Evolutionary conservation across 2,329 filamentous ascomycete species (phyloP), one percentile per base, ranked within the genome.

Genomic region (Thelonectria olida): DNA sequence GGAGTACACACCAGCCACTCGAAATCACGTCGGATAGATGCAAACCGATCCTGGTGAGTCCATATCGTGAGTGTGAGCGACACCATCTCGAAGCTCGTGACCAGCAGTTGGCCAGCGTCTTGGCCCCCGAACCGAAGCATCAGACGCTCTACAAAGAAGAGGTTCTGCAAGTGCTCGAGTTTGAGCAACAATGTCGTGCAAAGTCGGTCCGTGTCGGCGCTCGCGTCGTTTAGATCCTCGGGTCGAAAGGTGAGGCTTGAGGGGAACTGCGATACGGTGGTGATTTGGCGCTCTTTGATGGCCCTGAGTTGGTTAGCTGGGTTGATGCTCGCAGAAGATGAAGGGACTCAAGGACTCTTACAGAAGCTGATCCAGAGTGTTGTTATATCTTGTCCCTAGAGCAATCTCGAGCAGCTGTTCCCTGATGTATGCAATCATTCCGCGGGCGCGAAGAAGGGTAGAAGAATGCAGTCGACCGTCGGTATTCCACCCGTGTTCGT

Each of bases 321-420:
- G 2, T 22, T 5, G 1, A 39, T 19, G 13, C 4, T 7, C 2
- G 7, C 0, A 38, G 9, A 12, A 38, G 34, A 5, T 4, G 13
- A 17, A 2, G 15, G 15, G 6, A 17, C n/a, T 15, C 2, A 1
- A 2, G 2, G 3, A n/a, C 15, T 49, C 71, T 10, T 53, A 74
- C 73, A 64, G 48, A 2, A 74, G 39, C 7, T 58, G 53, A 19
- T 69, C 65, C 2, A 67, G 49, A 2, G 63, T 67, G 0, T 59
- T 47, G 1, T 64, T 60, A 5, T 61, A 59, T 1, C 39, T 60
- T 1, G 53, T 68, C 2, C 81, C 82, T 0, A 88, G 73, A 0
- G 85, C 85, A 20, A 88, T 77, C 63, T 88, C 84, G 5, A 89
- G 77, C 5, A 89, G 81, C 48, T 89, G 86, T 62, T 89, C 86